These are phyloP conservation scores for Cymbopogon citratus DNA, from an alignment of 176 grass and related monocot genomes.

Conservation along the genomic window DNA sequence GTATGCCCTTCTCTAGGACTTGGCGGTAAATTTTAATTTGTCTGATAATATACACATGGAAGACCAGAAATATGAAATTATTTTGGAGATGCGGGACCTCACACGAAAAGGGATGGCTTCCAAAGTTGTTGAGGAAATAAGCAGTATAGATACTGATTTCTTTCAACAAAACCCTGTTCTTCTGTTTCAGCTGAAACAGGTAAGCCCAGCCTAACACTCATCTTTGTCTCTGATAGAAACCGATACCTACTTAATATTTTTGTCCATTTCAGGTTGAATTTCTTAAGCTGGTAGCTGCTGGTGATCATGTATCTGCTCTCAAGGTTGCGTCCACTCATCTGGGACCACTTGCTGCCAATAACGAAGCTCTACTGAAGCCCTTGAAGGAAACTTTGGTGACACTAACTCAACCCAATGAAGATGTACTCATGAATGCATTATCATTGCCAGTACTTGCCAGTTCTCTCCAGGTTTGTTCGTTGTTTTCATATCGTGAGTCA, in stretches of 20 bases:
- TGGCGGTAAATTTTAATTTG: constrained; percentile 12
- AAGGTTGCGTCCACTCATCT: constrained; percentile 69
- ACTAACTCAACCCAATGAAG: constrained; percentile 64
- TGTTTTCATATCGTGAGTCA: neutral
- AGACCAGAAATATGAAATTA: constrained; percentile 69
- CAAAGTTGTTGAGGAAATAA: constrained; percentile 95
- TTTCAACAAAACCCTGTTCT: constrained; percentile 75
- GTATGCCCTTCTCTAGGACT: constrained; percentile 37
- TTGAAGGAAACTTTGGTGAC: constrained; percentile 92
- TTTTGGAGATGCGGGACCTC: constrained; percentile 83
- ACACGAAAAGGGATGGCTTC: constrained; percentile 74
- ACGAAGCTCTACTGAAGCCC: constrained; percentile 86
- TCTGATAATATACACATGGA: constrained; percentile 34
- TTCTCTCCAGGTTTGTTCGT: constrained; percentile 70
- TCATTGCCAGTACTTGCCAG: constrained; percentile 77
- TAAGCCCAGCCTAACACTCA: constrained; percentile 3
- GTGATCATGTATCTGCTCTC: constrained; percentile 65
- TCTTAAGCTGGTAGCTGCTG: constrained; percentile 75
- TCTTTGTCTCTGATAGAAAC: neutral
- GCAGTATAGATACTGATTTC: constrained; percentile 78
- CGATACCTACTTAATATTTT: constrained; percentile 1
- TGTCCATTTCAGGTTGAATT: constrained; percentile 68
- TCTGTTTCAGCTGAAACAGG: constrained; percentile 98
- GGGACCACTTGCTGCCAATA: constrained; percentile 78
- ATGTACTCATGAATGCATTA: constrained; percentile 54